Percentiles rank a stretch among this genome's conserved stretches.
Evolutionary conservation across 495 filamentous ascomycete species (phyloP).

Genomic region (Cercophora newfieldiana): DNA sequence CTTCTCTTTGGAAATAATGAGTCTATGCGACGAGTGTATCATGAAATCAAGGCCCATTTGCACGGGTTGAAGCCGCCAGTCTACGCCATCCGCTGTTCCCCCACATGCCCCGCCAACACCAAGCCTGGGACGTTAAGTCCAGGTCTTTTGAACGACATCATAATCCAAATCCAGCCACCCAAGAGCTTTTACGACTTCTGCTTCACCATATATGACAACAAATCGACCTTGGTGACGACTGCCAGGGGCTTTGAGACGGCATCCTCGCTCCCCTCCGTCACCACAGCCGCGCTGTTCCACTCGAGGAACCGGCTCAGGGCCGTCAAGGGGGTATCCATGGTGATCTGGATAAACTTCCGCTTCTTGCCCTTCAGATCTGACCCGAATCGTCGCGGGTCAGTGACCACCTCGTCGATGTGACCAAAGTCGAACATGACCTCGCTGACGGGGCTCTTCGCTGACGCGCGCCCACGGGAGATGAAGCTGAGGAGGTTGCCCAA

Average conservation of each 20-base stretch:
- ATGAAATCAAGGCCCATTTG: conserved; percentile 23
- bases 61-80: conserved; percentile 32
- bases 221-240: conserved; percentile 93
- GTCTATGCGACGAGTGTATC: neutral
- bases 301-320: conserved; percentile 90
- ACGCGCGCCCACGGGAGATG: conserved; percentile 77
- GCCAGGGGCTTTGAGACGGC: conserved; percentile 70
- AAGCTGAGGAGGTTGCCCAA: conserved; percentile 91
- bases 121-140: conserved; percentile 12
- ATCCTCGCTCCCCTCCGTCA: conserved; percentile 65
- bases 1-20: neutral
- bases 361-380: conserved; percentile 46
- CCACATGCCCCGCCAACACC: neutral
- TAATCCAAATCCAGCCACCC: neutral
- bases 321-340: conserved; percentile 79
- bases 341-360: conserved; percentile 89
- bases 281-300: conserved; percentile 94
- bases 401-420: conserved; percentile 82
- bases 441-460: conserved; percentile 66
- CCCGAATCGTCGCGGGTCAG: conserved; percentile 69
- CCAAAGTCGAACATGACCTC: conserved; percentile 97
- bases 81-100: neutral
- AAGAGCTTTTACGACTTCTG: conserved; percentile 40
- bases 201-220: conserved; percentile 90
- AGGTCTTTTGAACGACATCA: neutral